A percentile compares a stretch with the other conserved stretches of the same genome.
These are phyloP conservation scores for Polytrichum commune DNA, from an alignment of 225 moss, liverwort and hornwort species.

Conservation along the genomic window DNA sequence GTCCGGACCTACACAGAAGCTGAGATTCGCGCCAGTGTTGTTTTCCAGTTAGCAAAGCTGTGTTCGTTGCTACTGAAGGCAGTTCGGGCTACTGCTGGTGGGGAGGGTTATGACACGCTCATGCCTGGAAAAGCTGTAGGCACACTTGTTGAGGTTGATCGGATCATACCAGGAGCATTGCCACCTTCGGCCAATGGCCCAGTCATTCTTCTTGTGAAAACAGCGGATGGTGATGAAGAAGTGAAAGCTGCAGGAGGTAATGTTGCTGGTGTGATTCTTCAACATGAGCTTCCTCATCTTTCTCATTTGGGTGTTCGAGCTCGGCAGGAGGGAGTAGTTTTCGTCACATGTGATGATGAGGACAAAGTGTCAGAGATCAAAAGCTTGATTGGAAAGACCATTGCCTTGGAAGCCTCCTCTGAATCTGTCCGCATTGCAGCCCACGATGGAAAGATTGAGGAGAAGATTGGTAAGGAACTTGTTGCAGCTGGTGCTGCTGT, in stretches of 20 bases:
- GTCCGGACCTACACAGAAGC: constrained; percentile 60
- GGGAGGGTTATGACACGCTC: constrained; percentile 77
- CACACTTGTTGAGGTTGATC: constrained; percentile 71
- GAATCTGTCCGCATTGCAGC: constrained; percentile 61
- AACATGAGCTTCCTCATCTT: constrained; percentile 85
- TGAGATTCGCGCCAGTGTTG: constrained; percentile 67
- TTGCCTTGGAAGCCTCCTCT: constrained; percentile 63
- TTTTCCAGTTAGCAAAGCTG: constrained; percentile 71
- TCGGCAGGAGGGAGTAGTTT: constrained; percentile 72
- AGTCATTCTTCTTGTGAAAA: constrained; percentile 73
- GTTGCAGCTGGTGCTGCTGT: constrained; percentile 33
- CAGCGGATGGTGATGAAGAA: constrained; percentile 80
- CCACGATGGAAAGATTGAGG: constrained; percentile 33
- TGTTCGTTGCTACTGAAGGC: constrained; percentile 74
- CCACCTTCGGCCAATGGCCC: constrained; percentile 54
- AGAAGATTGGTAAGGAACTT: constrained; percentile 28
- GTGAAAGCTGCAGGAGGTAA: constrained; percentile 65
- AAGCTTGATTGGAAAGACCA: constrained; percentile 46
- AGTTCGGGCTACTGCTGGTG: constrained; percentile 52
- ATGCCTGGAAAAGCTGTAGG: constrained; percentile 82
- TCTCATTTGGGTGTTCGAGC: constrained; percentile 84
- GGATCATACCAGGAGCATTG: constrained; percentile 54
- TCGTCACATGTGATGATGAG: constrained; percentile 79
- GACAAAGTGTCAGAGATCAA: constrained; percentile 53
- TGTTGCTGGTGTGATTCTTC: constrained; percentile 70